Base-by-base conservation (phyloP, 2,329 filamentous ascomycete genomes). In the Aspergillus glaucus region DNA sequence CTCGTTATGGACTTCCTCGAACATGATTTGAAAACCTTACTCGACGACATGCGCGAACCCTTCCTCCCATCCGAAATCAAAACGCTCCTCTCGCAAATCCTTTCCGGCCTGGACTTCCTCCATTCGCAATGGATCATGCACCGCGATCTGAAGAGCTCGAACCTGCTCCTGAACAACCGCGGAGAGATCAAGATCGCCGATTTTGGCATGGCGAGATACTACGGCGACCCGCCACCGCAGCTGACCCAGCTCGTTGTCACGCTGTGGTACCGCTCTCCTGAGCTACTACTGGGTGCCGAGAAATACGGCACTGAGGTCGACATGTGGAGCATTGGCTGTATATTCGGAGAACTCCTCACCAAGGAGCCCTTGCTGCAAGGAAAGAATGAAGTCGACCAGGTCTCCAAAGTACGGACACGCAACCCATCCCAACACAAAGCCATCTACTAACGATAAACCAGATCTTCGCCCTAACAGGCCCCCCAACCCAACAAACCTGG, bases 1-100 rank as follows among this genome's bases (percentile, higher is more conserved):
- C 82, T 98, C 49, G 93, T 97, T 54, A 92, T 98, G 78, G 91
- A 96, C 65, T 98, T 97, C 70, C 78, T 96, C 61, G 92, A 97
- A 75, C 93, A 98, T 76, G 93, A 98, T 64, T 82, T 98, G 49
- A 95, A 94, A 70, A 88, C 86, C 48, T 80, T 98, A 49, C 86
- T 95, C 55, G 88, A 94, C 68, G 88, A 94, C 64, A 95, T 97
- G 89, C 81, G 86, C 46, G 88, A 96, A 64, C 90, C 91, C 0
- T 98, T 98, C 67, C 79, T 95, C 48, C 86, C 88, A 1, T 95
- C 88, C 39, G 93, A 98, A 69, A 83, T 89, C 63, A 98, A 98
- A 70, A 92, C 88, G 1, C 80, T 98, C 21, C 79, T 97, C 48
- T 77, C 84, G 1, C 93, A 98, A 68, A 81, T 98, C 12, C 79